Base-by-base conservation (phyloP, 192 early-diverging fungal species). In the Phycomyces blakesleeanus region DNA sequence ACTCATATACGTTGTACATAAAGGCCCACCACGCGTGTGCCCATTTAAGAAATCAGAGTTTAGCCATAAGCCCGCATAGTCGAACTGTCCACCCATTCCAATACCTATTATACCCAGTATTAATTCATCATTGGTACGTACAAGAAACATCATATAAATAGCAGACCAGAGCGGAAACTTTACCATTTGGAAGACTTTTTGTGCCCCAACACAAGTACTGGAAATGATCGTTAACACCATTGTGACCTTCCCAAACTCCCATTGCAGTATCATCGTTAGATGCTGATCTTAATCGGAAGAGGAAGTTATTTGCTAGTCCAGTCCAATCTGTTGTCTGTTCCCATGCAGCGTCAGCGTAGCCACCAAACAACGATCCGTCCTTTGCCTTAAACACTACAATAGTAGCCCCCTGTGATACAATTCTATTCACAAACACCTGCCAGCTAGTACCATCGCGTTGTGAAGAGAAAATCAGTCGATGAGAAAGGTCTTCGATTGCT, bases 121-220 rank as follows among this genome's bases (percentile, higher is more conserved):
- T 20, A 53, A 41, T 53, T 25, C 29, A 40, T 49, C 49, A 40
- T 25, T 18, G 50, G 16, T 21, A n/a, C 20, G 20, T 51, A 42
- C 20, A 38, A 5, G 2, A 21, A 44, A 37, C 2, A 7, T 7
- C 29, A 34, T 34, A 7, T 7, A 34, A 34, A 34, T 59, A 49
- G n/a, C 38, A 25, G 34, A 67, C 42, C 7, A 34, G 29, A 41
- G n/a, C n/a, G n/a, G n/a, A 34, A 15, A 20, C 38, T 40, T 67
- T 72, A 80, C 83, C 90, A 67, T 92, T 92, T 0, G 87, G 82
- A 51, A 92, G 67, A 7, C 83, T 88, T 74, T 92, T 83, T 26
- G 79, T 87, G 0, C 83, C 88, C 51, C 79, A 88, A 61, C 88
- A 87, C 25, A 92, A 59, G 64, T 92, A 92, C 55, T 89, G 88